Evolutionary conservation across 768 basidiomycete genomes (phyloP).

Genomic region (Lentinula detonsa): DNA sequence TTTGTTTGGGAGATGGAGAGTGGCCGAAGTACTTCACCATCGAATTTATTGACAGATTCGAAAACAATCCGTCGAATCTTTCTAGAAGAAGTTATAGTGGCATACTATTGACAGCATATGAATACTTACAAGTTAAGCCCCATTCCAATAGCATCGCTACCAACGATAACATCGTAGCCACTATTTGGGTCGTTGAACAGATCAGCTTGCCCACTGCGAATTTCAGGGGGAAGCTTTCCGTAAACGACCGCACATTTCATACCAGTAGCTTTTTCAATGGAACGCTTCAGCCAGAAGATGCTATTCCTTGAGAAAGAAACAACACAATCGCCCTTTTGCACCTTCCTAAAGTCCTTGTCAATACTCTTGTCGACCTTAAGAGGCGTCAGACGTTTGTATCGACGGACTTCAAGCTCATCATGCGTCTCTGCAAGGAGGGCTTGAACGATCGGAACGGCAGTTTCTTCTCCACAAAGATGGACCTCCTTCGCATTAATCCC

Average conservation of each 20-base stretch:
- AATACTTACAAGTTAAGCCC: conserved; percentile 87
- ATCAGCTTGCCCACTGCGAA: conserved; percentile 85
- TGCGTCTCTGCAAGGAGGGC: conserved; percentile 68
- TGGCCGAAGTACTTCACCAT: conserved; percentile 25
- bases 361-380: conserved; percentile 67
- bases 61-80: conserved; percentile 91
- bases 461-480: conserved; percentile 95
- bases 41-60: conserved; percentile 61
- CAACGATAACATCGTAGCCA: conserved; percentile 86
- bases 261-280: conserved; percentile 65
- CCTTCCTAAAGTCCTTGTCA: conserved; percentile 46
- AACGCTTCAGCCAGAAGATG: conserved; percentile 74
- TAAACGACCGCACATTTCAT: conserved; percentile 90
- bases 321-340: conserved; percentile 84
- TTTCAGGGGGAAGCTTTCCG: conserved; percentile 87
- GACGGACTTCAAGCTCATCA: conserved; percentile 73
- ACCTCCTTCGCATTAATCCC: conserved; percentile 73
- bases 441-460: conserved; percentile 76
- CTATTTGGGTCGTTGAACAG: conserved; percentile 84
- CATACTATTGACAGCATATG: not conserved
- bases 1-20: conserved; percentile 78
- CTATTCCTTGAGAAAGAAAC: conserved; percentile 75
- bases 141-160: conserved; percentile 96
- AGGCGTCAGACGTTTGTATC: conserved; percentile 87
- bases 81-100: conserved; percentile 31